Evolutionary conservation across 2,329 filamentous ascomycete genomes (phyloP).

Genomic region (Aspergillus alliaceus): DNA sequence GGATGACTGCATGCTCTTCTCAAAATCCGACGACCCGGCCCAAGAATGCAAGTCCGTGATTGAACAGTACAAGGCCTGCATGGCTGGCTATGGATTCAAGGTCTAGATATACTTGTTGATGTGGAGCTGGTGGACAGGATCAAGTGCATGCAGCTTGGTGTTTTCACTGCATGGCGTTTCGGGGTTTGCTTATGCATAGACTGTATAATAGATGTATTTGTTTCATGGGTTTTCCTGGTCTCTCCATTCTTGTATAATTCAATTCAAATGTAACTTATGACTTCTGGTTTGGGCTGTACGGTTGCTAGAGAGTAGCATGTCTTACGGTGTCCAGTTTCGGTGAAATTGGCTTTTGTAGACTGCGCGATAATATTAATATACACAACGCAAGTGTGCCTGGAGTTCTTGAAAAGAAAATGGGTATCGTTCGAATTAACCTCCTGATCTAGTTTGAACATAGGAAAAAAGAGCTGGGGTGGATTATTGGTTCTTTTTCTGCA

Average conservation of each 20-base stretch:
- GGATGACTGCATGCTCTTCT: constrained; percentile 99
- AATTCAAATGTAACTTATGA: constrained; percentile 7
- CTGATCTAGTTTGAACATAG: constrained; percentile 2
- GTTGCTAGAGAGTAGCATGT: neutral
- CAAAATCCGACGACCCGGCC: constrained; percentile 71
- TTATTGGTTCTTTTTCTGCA: constrained; percentile 37
- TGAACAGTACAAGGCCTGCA: constrained; percentile 83
- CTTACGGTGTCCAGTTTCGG: neutral
- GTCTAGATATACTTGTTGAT: constrained; percentile 29
- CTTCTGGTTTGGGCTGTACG: neutral
- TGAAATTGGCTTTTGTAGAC: neutral
- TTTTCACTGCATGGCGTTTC: constrained; percentile 13
- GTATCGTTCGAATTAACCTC: constrained; percentile 11
- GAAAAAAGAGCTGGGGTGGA: neutral
- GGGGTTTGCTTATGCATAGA: constrained; percentile 10
- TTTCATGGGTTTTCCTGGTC: neutral
- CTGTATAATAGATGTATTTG: constrained; percentile 15
- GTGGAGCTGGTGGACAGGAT: constrained; percentile 15
- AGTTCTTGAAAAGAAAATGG: constrained; percentile 3
- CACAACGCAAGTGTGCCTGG: neutral
- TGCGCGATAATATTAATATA: neutral
- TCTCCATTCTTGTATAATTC: constrained; percentile 11
- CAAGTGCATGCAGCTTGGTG: neutral
- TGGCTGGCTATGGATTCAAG: constrained; percentile 91
- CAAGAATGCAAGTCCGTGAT: constrained; percentile 82